phyloP scores from a whole-genome alignment of 2,329 filamentous ascomycete genomes.

The Colletotrichum tropicale region DNA sequence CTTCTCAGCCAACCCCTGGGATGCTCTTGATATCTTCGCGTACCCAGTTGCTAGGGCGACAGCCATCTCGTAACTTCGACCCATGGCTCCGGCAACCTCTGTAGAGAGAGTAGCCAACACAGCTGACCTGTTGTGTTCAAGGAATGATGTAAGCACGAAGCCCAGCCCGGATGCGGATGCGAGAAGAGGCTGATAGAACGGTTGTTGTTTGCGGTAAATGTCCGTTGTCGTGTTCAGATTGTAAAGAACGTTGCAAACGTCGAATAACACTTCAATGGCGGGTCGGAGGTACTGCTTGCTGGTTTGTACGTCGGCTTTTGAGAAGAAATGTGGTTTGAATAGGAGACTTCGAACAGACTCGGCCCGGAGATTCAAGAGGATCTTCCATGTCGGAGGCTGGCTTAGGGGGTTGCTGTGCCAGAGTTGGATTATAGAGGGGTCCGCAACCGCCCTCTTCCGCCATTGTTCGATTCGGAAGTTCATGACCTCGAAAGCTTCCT shows the following conservation, averaged over 20 bases:
- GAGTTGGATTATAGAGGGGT: background rate
- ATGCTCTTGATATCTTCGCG: background rate
- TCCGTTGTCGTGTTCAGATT: background rate
- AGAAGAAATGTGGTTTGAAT: background rate
- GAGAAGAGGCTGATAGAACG: background rate
- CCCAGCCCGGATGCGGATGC: background rate
- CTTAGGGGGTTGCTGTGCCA: background rate
- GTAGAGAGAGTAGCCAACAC: background rate
- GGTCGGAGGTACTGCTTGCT: background rate
- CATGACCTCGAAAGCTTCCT: constrained; percentile 30
- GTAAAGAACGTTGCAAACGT: background rate
- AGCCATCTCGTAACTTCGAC: background rate
- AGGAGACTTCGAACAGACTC: background rate
- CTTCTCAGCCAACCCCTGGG: background rate
- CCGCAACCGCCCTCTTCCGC: constrained; percentile 26
- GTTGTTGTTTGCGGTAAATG: background rate
- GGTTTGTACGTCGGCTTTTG: background rate
- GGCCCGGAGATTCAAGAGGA: background rate
- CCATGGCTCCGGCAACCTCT: background rate
- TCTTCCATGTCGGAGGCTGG: background rate
- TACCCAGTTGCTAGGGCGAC: background rate
- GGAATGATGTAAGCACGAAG: background rate
- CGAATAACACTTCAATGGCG: background rate
- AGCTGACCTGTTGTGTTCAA: background rate
- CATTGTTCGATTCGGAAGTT: constrained; percentile 30